A percentile compares a stretch with the other conserved stretches of the same genome.
Conservation (phyloP, 2,329 filamentous ascomycete genomes). For the Boeremia exigua region DNA sequence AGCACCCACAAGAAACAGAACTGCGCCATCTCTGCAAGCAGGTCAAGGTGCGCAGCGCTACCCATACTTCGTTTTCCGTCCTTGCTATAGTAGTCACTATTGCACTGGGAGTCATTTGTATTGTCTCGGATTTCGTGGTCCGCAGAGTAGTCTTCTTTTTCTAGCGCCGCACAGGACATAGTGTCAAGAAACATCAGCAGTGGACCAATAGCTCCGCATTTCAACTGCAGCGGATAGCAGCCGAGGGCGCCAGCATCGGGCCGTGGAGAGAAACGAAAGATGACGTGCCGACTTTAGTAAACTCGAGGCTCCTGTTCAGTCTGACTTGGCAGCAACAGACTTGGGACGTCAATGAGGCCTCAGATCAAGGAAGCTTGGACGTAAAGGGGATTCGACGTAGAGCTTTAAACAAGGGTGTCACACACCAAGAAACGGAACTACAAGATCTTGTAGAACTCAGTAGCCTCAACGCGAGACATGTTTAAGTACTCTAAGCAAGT, state of each 20-base stretch:
- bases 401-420: neutral
- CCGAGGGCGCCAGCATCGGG: neutral
- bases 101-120: neutral
- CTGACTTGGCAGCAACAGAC: too few relatives aligned
- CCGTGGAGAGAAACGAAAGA: neutral
- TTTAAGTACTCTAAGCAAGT: too few relatives aligned
- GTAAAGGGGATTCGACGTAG: neutral
- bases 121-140: neutral
- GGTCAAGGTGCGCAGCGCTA: neutral
- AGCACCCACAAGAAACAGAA: neutral
- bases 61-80: neutral
- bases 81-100: neutral
- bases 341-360: neutral
- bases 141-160: neutral
- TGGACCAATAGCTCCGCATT: neutral
- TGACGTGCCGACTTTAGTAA: neutral
- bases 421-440: neutral
- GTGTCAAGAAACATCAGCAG: neutral
- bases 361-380: neutral
- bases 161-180: neutral
- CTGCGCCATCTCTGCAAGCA: neutral
- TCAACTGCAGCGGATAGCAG: neutral
- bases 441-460: too few relatives aligned
- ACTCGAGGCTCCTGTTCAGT: neutral
- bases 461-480: too few relatives aligned